Evolutionary conservation across 75 land plant species (phyloP), one percentile per base, ranked within the genome.

Genomic region (Adiantum capillusveneris): DNA sequence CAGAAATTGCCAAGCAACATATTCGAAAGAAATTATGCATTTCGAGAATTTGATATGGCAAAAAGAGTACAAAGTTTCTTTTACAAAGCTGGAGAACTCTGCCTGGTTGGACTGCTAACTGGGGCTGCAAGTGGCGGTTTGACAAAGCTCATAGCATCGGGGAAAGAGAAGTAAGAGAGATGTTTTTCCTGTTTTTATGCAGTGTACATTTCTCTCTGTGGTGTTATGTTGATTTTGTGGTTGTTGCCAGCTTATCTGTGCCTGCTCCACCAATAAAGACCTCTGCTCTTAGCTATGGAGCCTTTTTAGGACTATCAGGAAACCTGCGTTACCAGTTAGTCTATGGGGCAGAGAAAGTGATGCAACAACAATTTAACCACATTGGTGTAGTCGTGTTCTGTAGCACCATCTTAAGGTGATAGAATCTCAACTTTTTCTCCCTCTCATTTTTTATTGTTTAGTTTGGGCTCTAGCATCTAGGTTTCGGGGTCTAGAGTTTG

Each of bases 1-100:
- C 96, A 93, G 63, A 89, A 93, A 74, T 87, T 93, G 48, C 98
- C 98, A 16, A 93, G 89, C 60, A 81, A 93, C 70, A 75, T 86
- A 13, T 93, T 93, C 75, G 98, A 93, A 48, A 86, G 66, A 66
- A 93, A 81, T 64, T 93, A 93, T 57, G 87, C 90, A 7, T 65
- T 83, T 18, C 65, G 96, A 52, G 87, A 86, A 64, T 93, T 88
- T 64, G 90, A 89, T 63, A 56, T 89, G 75, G 75, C 75, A 58
- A 89, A 89, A 74, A 79, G 96, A 70, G 44, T 89, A 41, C 77
- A 76, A n/a, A 79, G 82, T 39, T 81, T 93, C 64, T 74, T 93
- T 57, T 86, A 83, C 64, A 88, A 84, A 56, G 81, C 96, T 73
- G 85, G 80, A 20, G 81, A 85, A 68, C 76, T 93, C 29, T 75